A percentile compares a stretch with the other conserved stretches of the same genome.
phyloP scores from a whole-genome alignment of 140 eudicot species.

The Stevia rebaudiana region DNA sequence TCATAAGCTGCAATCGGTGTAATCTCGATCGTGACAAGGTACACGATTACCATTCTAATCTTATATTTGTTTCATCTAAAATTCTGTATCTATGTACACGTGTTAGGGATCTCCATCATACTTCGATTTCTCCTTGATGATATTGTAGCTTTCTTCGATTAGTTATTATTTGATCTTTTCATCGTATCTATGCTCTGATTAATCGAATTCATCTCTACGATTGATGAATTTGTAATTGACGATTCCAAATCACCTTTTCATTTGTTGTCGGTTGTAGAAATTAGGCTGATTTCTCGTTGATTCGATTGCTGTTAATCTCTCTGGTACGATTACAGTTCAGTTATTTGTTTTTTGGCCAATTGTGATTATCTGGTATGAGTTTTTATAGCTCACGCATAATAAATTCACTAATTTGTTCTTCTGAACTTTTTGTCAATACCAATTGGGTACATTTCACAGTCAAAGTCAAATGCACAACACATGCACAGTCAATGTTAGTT shows the following conservation, averaged over 20 bases:
- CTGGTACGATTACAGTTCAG: constrained; percentile 15
- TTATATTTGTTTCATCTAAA: neutral
- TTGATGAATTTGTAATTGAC: constrained; percentile 17
- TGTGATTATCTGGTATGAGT: constrained; percentile 10
- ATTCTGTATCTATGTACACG: constrained; percentile 12
- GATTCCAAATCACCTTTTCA: constrained; percentile 14
- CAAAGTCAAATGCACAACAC: neutral
- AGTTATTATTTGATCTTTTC: constrained; percentile 8
- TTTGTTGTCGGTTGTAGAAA: constrained; percentile 30
- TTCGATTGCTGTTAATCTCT: constrained; percentile 19
- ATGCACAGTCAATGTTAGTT: neutral
- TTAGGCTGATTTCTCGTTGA: constrained; percentile 17
- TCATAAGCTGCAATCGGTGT: constrained; percentile 22
- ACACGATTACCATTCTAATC: constrained; percentile 7
- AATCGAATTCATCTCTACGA: constrained; percentile 9
- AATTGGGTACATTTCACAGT: neutral
- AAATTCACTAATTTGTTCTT: neutral
- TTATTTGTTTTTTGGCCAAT: neutral
- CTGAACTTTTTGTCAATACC: neutral
- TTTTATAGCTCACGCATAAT: constrained; percentile 5
- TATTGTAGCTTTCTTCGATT: neutral
- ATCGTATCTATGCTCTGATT: neutral
- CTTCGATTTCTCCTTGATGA: constrained; percentile 24
- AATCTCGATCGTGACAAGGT: constrained; percentile 26
- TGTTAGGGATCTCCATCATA: constrained; percentile 22